phyloP scores from a whole-genome alignment of 495 filamentous ascomycete species.

The Physcia stellaris region DNA sequence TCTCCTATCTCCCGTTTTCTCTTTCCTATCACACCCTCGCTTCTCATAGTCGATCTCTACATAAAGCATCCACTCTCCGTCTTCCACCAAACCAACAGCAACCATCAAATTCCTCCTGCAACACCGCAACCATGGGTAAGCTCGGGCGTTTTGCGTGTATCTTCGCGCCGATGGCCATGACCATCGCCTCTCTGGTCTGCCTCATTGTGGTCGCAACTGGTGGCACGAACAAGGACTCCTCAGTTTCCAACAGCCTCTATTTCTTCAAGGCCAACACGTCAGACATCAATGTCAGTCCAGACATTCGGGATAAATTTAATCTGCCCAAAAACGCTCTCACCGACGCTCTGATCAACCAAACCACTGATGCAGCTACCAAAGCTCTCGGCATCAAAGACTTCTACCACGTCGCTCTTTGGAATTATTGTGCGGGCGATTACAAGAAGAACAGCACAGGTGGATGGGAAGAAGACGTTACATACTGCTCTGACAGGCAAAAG shows the following conservation, averaged over 20 bases:
- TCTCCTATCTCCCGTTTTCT: too few relatives aligned
- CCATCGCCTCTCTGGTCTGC: constrained; percentile 56
- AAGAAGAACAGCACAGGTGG: constrained; percentile 36
- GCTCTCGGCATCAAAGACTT: constrained; percentile 53
- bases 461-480: constrained; percentile 28
- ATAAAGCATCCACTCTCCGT: too few relatives aligned
- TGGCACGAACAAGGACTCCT: constrained; percentile 49
- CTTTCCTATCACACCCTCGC: too few relatives aligned
- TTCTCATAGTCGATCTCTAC: too few relatives aligned
- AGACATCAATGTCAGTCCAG: constrained; percentile 13
- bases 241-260: constrained; percentile 40
- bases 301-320: constrained; percentile 4
- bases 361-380: constrained; percentile 16
- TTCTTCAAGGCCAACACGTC: constrained; percentile 50
- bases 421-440: constrained; percentile 58
- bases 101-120: too few relatives aligned
- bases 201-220: constrained; percentile 59
- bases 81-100: too few relatives aligned
- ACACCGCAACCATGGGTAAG: constrained; percentile 48
- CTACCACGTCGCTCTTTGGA: constrained; percentile 76
- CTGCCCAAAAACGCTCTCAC: constrained; percentile 22
- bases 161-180: constrained; percentile 63
- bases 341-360: constrained; percentile 30
- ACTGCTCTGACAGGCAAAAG: constrained; percentile 43
- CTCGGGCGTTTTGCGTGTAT: constrained; percentile 69